A percentile compares a stretch with the other conserved stretches of the same genome.
Conservation (phyloP, 2,329 filamentous ascomycete species). For the Sporothrix dimorphospora region DNA sequence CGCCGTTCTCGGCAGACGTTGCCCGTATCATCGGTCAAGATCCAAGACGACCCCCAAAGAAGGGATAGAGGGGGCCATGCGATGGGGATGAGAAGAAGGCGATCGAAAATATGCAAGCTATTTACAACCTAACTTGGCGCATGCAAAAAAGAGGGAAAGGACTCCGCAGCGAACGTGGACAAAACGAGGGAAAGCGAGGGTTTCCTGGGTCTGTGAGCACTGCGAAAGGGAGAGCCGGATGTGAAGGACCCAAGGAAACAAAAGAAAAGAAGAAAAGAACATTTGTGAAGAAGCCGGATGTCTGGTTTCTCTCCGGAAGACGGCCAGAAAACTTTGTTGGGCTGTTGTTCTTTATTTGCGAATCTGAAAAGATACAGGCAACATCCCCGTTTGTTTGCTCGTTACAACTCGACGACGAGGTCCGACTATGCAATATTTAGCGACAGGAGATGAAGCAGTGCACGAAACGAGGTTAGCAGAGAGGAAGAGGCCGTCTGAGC, state of each 20-base stretch:
- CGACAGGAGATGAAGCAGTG: background rate
- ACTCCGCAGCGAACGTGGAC: slow-evolving; percentile 9
- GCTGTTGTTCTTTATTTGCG: background rate
- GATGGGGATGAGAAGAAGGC: background rate
- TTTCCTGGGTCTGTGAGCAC: background rate
- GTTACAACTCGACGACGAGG: background rate
- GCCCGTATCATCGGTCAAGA: background rate
- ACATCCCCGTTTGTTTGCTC: background rate
- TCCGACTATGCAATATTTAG: background rate
- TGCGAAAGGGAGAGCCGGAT: background rate
- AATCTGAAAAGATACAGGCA: background rate
- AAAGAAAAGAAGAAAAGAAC: slow-evolving; percentile 3
- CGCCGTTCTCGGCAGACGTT: background rate
- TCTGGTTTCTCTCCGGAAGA: background rate
- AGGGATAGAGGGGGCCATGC: background rate
- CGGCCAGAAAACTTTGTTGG: background rate
- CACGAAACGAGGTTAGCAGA: background rate
- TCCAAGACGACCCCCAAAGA: background rate
- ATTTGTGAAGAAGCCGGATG: background rate
- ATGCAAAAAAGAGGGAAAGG: background rate
- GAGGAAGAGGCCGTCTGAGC: background rate
- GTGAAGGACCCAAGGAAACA: background rate
- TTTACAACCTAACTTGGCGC: background rate
- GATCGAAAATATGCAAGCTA: background rate
- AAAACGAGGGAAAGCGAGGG: background rate